Evolutionary conservation across 1,139 yeast species (phyloP), one percentile per base, ranked within the genome.

Genomic region (Pneumocystis wakefieldiae): DNA sequence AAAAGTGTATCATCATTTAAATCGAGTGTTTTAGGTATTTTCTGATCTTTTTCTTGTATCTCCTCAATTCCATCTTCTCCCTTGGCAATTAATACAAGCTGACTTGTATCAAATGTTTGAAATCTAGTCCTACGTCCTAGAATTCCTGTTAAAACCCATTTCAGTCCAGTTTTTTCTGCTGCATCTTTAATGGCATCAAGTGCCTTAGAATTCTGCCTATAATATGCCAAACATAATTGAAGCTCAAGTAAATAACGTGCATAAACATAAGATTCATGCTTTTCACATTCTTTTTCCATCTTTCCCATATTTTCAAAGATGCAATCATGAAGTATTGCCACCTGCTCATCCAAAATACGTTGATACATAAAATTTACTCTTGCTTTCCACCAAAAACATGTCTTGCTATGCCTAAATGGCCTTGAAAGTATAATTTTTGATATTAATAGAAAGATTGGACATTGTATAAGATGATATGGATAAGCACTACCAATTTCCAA

Each of bases 111-210:
- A 61, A 78, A 80, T 60, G 79, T 80, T 74, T 92, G 99, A 71
- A 77, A 87, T 72, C 87, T 88, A 2, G 98, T 91, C 72, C 94
- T 80, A 71, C 85, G 87, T 5, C 96, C 97, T 69, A 84, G 83
- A 61, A 92, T 88, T 67, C 98, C 98, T 1, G 97, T 86, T 61
- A 91, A 75, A 0, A 85, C 80, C 67, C 86, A 80, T 58, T 80
- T 76, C 61, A 94, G 78, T 1, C 83, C 81, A 82, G 77, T 72
- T 80, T 83, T 71, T 81, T 91, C 55, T 82, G 80, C 68, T 77
- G 84, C 68, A 82, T 83, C 68, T 81, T 86, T 68, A 83, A 76
- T 60, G 81, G 83, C 69, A 76, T 78, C 73, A 83, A 82, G 64
- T 1, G 76, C 76, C 10, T 77, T 67, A 1, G 95, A 84, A 59